These are phyloP conservation scores for Rosa persica DNA, from an alignment of 306 rosid species.

Conservation along the genomic window DNA sequence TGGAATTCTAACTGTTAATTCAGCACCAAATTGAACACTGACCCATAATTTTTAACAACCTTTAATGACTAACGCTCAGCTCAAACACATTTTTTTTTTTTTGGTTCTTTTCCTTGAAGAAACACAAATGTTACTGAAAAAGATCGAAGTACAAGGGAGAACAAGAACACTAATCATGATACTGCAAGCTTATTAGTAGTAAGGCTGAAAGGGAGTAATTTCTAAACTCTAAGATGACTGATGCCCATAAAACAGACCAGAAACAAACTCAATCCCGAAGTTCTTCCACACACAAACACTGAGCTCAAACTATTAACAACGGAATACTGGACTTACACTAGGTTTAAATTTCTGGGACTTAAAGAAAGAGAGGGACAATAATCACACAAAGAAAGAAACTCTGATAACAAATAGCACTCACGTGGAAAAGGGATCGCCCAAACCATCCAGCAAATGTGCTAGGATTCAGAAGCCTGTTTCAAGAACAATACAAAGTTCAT, in stretches of 20 bases:
- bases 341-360: neutral
- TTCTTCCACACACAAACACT: neutral
- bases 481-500: slow-evolving; percentile 20
- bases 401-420: slow-evolving; percentile 47
- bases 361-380: neutral
- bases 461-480: slow-evolving; percentile 88
- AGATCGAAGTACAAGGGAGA: neutral
- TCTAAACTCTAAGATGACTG: neutral
- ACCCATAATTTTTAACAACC: neutral
- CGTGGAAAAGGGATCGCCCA: slow-evolving; percentile 94
- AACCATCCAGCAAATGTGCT: slow-evolving; percentile 99
- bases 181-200: neutral
- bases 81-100: neutral
- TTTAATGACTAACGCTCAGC: neutral
- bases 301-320: neutral
- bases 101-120: no score
- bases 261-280: neutral
- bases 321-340: neutral
- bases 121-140: neutral
- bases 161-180: neutral
- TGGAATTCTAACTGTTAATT: neutral
- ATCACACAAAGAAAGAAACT: neutral
- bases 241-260: neutral
- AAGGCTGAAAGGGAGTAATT: neutral
- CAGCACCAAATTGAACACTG: neutral